Conservation (phyloP, 1,284 basidiomycete genomes). For the Tylopilus microsporus region DNA sequence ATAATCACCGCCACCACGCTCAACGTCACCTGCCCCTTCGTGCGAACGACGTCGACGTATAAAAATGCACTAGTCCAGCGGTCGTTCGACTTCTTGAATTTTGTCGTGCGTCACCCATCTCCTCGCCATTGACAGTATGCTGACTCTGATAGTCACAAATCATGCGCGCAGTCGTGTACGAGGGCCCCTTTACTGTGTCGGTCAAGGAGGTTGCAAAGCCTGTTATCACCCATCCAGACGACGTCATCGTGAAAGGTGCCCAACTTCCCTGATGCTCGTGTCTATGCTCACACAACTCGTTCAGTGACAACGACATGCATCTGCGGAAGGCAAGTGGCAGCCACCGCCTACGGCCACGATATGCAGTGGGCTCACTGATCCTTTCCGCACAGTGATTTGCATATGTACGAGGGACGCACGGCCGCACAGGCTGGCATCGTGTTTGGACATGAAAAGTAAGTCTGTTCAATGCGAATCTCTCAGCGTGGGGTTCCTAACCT, state of each 20-base stretch:
- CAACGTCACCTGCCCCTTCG: no score
- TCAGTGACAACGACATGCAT: constrained; percentile 10
- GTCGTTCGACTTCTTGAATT: no score
- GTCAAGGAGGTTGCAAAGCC: constrained; percentile 7
- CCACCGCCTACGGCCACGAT: no score
- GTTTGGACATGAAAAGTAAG: constrained; percentile 10
- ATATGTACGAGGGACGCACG: not conserved
- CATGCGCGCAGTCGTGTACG: constrained; percentile 10
- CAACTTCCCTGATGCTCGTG: not conserved
- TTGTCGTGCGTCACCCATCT: no score
- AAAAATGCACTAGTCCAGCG: no score
- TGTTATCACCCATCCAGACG: constrained; percentile 7
- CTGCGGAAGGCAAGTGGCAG: not conserved
- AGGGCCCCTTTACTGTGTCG: constrained; percentile 1
- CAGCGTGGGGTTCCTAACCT: not conserved
- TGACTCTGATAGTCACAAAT: not conserved
- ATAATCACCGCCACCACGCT: no score
- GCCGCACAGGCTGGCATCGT: constrained; percentile 6
- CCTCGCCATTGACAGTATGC: no score
- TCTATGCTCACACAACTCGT: not conserved
- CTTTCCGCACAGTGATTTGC: not conserved
- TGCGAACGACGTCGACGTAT: not conserved
- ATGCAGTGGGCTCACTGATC: not conserved
- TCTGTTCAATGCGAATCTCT: not conserved
- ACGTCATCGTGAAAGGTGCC: constrained; percentile 8